Base-by-base conservation (phyloP, 2,329 filamentous ascomycete genomes). In the Apiospora pterosperma region DNA sequence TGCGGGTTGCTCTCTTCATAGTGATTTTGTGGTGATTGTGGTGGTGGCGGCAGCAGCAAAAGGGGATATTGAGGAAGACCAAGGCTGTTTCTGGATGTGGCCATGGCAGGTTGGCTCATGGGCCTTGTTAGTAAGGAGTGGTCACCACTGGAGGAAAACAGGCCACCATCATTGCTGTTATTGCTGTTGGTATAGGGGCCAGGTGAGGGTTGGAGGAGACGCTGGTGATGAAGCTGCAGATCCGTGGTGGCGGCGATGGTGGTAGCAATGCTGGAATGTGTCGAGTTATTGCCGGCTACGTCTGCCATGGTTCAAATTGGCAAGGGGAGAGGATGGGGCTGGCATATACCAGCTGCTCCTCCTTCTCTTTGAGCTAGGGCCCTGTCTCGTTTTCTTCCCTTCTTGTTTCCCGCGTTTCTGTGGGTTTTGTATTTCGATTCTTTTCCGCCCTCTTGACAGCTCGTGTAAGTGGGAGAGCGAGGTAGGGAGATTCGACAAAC, bases 51-150 rank as follows among this genome's bases (percentile, higher is more conserved):
- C 34, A 55, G 25, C 28, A 55, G 60, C 23, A 34, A 62, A 62
- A 38, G 60, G 34, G 60, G 60, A 19, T 44, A 31, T 25, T n/a
- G 21, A n/a, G 60, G 38, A 48, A 44, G 36, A 6, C 31, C 31
- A 36, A 62, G n/a, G n/a, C 23, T 25, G 38, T 28, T 48, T 42
- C 39, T 62, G 28, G 60, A 62, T 34, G 39, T 48, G 38, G 70
- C 69, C 72, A 74, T 74, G 28, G 67, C 59, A 64, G 69, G 65
- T 44, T 69, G 69, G 55, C 68, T 69, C 63, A 68, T 69, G 8
- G 71, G 68, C 44, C 69, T 70, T 65, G 59, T 67, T 31, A 68
- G 69, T 16, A 66, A 58, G 41, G 66, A 61, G 34, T 28, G 48
- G 21, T 55, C 28, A 8, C 48, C 48, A 55, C 48, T 21, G 6